These are phyloP conservation scores for Populus simonii DNA, from an alignment of 345 rosid genomes.

Conservation along the genomic window DNA sequence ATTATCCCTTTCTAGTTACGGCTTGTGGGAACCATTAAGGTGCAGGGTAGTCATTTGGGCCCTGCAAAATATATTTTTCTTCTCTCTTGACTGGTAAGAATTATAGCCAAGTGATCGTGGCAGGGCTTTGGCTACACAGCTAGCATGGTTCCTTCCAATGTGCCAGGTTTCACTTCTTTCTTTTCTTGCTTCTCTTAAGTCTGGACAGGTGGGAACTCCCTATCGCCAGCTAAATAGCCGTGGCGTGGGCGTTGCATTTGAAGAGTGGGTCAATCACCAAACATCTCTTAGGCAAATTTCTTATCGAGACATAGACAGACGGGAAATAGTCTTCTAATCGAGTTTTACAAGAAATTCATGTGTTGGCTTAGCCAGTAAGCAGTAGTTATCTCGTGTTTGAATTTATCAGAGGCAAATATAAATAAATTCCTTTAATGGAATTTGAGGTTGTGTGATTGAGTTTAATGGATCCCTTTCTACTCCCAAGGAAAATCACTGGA, in stretches of 20 bases:
- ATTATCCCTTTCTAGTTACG: not conserved
- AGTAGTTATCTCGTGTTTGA: not conserved
- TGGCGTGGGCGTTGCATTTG: not conserved
- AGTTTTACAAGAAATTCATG: not conserved
- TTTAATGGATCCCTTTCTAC: not conserved
- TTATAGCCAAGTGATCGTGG: not conserved
- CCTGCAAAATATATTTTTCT: not conserved
- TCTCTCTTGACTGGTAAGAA: not conserved
- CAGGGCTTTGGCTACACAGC: not conserved
- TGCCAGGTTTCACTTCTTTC: not conserved
- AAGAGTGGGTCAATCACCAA: not conserved
- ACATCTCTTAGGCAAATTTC: not conserved
- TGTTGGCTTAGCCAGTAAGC: not conserved
- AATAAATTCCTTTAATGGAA: not conserved
- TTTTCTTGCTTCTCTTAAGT: too few relatives aligned
- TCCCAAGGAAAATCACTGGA: not conserved
- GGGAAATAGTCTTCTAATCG: not conserved
- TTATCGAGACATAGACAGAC: not conserved
- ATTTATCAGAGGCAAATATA: not conserved
- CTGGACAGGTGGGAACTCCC: not conserved
- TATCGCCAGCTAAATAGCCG: not conserved
- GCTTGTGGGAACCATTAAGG: not conserved
- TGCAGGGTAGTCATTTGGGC: not conserved
- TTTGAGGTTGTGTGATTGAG: not conserved
- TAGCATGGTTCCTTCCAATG: not conserved